These are phyloP conservation scores for Onygena corvina DNA, from an alignment of 2,329 filamentous ascomycete species.

Conservation along the genomic window DNA sequence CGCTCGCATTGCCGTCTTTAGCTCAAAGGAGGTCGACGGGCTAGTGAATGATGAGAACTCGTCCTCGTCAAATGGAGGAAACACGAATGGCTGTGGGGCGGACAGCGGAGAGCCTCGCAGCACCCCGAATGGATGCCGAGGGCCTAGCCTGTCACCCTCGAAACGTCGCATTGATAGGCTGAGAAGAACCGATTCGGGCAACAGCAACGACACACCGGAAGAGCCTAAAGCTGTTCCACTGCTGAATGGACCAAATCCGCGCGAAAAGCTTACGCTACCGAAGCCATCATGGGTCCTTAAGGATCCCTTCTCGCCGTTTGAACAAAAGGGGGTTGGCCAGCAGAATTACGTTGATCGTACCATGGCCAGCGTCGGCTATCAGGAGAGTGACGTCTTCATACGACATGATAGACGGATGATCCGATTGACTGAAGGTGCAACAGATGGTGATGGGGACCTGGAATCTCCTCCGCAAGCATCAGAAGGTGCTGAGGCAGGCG, in stretches of 20 bases:
- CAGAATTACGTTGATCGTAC: slow-evolving; percentile 88
- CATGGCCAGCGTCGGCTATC: slow-evolving; percentile 92
- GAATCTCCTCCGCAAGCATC: slow-evolving; percentile 45
- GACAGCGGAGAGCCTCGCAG: slow-evolving; percentile 21
- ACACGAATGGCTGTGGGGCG: slow-evolving; percentile 19
- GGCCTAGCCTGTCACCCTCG: slow-evolving; percentile 24
- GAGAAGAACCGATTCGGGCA: slow-evolving; percentile 48
- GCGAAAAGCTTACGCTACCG: slow-evolving; percentile 38
- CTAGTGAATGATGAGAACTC: slow-evolving; percentile 36
- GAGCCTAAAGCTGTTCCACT: slow-evolving; percentile 18
- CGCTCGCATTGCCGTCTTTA: slow-evolving; percentile 62
- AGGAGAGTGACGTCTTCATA: slow-evolving; percentile 82
- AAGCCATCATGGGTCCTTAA: slow-evolving; percentile 38
- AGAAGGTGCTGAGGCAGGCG: slow-evolving; percentile 43
- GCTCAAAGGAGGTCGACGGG: slow-evolving; percentile 75
- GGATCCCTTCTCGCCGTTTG: slow-evolving; percentile 42
- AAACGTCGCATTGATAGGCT: slow-evolving; percentile 54
- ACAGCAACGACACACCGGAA: slow-evolving; percentile 39
- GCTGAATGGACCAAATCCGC: slow-evolving; percentile 39
- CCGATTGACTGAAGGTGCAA: slow-evolving; percentile 48
- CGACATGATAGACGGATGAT: slow-evolving; percentile 62
- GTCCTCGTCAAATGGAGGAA: slow-evolving; percentile 10
- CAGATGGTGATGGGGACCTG: slow-evolving; percentile 52
- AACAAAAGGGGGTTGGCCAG: slow-evolving; percentile 73
- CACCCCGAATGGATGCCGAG: slow-evolving; percentile 10